phyloP scores from a whole-genome alignment of 2,329 filamentous ascomycete genomes.

The Paecilomyces sp. region DNA sequence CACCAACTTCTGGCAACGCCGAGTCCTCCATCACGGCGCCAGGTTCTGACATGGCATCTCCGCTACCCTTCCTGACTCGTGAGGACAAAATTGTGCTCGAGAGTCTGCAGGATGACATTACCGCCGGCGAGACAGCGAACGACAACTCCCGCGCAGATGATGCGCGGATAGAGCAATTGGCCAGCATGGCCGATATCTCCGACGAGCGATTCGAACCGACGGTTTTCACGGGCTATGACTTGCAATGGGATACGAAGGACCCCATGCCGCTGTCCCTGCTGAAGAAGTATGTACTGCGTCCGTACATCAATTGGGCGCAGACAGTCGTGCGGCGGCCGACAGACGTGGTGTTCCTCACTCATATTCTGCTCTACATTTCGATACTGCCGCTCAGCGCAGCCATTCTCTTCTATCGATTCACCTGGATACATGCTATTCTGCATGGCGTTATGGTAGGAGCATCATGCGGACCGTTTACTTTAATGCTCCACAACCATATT shows the following conservation, averaged over 20 bases:
- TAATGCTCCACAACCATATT: constrained; percentile 82
- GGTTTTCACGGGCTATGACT: constrained; percentile 37
- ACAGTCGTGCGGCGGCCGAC: constrained; percentile 57
- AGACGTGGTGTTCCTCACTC: constrained; percentile 72
- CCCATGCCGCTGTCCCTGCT: constrained; percentile 33
- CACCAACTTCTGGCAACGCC: no score
- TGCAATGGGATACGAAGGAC: constrained; percentile 40
- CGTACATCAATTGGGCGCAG: constrained; percentile 53
- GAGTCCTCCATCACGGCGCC: no score
- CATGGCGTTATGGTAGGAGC: constrained; percentile 61
- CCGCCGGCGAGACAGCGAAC: no score
- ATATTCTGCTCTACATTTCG: constrained; percentile 63
- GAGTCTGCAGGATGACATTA: not conserved
- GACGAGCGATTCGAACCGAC: constrained; percentile 45
- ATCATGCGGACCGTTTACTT: constrained; percentile 67
- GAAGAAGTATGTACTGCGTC: constrained; percentile 44
- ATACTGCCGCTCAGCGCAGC: constrained; percentile 64
- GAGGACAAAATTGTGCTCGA: not conserved
- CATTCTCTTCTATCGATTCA: constrained; percentile 59
- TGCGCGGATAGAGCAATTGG: not conserved
- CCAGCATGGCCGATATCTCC: not conserved
- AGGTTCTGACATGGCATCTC: no score
- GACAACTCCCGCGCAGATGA: not conserved
- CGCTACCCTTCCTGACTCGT: not conserved
- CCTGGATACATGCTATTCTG: constrained; percentile 58